A percentile compares a stretch with the other conserved stretches of the same genome.
Conservation (phyloP, 1,139 yeast genomes). For the Suhomyces bolitotheri region DNA sequence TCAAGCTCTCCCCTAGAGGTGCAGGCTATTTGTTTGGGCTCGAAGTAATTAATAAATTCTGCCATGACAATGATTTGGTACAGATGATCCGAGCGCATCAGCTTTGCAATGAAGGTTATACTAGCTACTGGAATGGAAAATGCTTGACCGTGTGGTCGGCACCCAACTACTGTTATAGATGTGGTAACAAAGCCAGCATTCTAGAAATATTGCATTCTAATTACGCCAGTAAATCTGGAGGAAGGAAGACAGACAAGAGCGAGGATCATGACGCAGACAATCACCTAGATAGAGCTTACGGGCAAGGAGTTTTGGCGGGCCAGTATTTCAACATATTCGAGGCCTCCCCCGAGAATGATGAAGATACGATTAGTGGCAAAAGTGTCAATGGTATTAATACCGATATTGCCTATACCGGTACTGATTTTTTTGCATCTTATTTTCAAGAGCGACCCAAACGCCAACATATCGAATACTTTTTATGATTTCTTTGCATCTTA, state of each 20-base stretch:
- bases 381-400: conserved; percentile 39
- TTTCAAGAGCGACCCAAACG: conserved; percentile 26
- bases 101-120: conserved; percentile 93
- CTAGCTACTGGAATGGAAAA: conserved; percentile 84
- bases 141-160: conserved; percentile 98
- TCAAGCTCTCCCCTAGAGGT: conserved; percentile 89
- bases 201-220: conserved; percentile 60
- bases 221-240: conserved; percentile 21
- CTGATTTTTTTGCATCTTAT: conserved; percentile 27
- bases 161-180: conserved; percentile 94
- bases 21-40: conserved; percentile 97
- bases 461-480: conserved; percentile 27
- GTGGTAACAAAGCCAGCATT: conserved; percentile 95
- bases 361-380: conserved; percentile 44
- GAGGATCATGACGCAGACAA: background rate
- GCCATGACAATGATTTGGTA: conserved; percentile 72
- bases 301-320: conserved; percentile 42
- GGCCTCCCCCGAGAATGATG: conserved; percentile 87
- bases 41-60: conserved; percentile 85
- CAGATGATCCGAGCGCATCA: conserved; percentile 94
- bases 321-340: conserved; percentile 88
- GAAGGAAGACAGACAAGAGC: conserved; percentile 8
- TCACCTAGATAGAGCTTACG: background rate
- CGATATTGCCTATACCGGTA: conserved; percentile 16
- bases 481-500: conserved; percentile 2